Conservation (phyloP, 768 basidiomycete genomes). For the Exidia glandulosa region DNA sequence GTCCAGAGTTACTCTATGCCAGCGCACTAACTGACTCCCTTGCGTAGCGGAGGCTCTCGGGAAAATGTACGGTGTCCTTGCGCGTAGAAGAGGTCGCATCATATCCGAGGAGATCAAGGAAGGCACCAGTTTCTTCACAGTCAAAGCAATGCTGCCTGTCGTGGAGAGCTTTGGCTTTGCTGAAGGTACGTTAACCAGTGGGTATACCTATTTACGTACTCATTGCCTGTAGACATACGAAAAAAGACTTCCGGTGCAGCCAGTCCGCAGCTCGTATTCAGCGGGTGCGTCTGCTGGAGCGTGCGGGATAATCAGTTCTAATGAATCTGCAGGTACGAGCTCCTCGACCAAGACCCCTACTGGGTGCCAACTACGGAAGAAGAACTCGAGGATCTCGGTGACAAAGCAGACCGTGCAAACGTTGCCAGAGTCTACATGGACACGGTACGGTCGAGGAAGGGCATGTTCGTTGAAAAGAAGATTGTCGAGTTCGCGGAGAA, state of each 20-base stretch:
- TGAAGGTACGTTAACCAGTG: conserved; percentile 49
- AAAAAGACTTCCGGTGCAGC: conserved; percentile 95
- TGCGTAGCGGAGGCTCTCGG: conserved; percentile 84
- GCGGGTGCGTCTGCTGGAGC: conserved; percentile 51
- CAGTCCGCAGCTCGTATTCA: conserved; percentile 93
- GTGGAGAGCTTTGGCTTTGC: conserved; percentile 98
- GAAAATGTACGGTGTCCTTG: conserved; percentile 93
- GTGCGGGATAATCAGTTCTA: conserved; percentile 7
- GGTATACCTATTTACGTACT: background rate
- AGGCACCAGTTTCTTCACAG: conserved; percentile 88
- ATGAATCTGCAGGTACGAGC: conserved; percentile 57
- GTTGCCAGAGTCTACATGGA: conserved; percentile 94
- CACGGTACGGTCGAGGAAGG: conserved; percentile 79
- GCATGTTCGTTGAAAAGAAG: conserved; percentile 91
- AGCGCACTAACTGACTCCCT: conserved; percentile 6
- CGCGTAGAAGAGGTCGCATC: conserved; percentile 82
- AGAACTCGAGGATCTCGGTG: conserved; percentile 92
- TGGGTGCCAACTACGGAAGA: conserved; percentile 98
- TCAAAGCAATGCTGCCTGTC: conserved; percentile 83
- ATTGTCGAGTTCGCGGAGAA: conserved; percentile 95
- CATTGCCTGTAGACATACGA: conserved; percentile 61
- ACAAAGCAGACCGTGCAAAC: conserved; percentile 88
- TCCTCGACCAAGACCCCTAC: conserved; percentile 89
- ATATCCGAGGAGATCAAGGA: conserved; percentile 99
- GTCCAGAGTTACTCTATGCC: conserved; percentile 18